Conservation (phyloP, 164 flowering plant species). For the Litsea cubeba region DNA sequence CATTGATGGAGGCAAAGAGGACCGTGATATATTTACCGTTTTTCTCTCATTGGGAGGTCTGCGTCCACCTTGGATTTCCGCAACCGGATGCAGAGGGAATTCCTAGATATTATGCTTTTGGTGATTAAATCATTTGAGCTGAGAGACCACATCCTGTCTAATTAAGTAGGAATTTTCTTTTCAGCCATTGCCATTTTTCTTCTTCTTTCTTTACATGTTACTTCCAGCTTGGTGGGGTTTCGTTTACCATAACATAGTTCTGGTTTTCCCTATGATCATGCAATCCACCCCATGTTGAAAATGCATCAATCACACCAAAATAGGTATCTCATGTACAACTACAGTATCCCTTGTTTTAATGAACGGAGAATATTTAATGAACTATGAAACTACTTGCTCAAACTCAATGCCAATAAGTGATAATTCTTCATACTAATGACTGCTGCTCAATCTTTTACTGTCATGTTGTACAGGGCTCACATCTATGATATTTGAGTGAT, state of each 20-base stretch:
- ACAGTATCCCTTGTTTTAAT: too few species aligned
- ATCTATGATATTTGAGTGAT: too few species aligned
- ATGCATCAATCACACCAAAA: neutral
- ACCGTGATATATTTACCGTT: constrained; percentile 12
- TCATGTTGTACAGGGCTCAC: too few species aligned
- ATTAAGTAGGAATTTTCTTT: neutral
- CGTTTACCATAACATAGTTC: too few species aligned
- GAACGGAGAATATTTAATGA: too few species aligned
- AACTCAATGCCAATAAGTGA: too few species aligned
- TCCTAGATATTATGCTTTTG: constrained; percentile 27
- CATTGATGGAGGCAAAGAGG: constrained; percentile 27
- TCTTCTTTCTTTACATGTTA: neutral
- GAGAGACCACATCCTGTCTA: neutral
- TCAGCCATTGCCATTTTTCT: neutral
- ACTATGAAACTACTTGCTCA: too few species aligned
- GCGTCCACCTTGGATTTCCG: constrained; percentile 47
- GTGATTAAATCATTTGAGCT: constrained; percentile 11
- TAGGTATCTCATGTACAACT: too few species aligned
- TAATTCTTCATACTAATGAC: too few species aligned
- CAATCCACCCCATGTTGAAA: neutral
- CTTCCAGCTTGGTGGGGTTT: neutral
- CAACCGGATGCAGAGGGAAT: constrained; percentile 27
- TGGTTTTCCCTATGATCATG: neutral
- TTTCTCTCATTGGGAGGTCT: constrained; percentile 32
- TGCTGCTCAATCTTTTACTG: too few species aligned